Evolutionary conservation across 192 early-diverging fungal genomes (phyloP).

Genomic region (Haplosporangium gracile): DNA sequence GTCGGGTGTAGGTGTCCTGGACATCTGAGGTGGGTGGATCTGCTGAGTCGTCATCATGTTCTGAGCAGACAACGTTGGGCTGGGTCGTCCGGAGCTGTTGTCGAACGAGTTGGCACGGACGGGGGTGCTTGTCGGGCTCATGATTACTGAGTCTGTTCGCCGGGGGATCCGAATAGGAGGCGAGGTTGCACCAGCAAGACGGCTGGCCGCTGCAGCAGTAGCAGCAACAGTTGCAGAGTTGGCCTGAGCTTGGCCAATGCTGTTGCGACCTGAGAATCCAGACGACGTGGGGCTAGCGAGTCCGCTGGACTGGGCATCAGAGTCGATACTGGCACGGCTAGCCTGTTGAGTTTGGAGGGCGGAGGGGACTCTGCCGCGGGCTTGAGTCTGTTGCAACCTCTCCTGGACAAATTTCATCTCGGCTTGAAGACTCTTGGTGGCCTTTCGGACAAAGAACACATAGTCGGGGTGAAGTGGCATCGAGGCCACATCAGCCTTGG

Average conservation of each 20-base stretch:
- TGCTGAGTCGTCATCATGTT: conserved; percentile 35
- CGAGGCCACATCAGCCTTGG: conserved; percentile 53
- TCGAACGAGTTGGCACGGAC: conserved; percentile 45
- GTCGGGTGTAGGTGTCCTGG: conserved; percentile 54
- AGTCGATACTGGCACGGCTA: conserved; percentile 15
- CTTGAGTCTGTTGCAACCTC: conserved; percentile 19
- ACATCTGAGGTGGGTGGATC: conserved; percentile 32
- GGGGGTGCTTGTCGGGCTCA: conserved; percentile 32
- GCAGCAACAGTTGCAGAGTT: conserved; percentile 9
- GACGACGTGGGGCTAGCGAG: conserved; percentile 25
- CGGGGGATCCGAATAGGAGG: conserved; percentile 42
- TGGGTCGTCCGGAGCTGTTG: conserved; percentile 38
- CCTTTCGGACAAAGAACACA: conserved; percentile 46
- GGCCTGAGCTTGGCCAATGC: background rate
- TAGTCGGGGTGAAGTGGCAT: conserved; percentile 50
- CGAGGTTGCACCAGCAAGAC: conserved; percentile 11
- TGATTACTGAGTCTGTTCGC: conserved; percentile 47
- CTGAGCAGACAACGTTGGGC: conserved; percentile 44
- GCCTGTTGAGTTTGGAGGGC: conserved; percentile 23
- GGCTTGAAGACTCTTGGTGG: conserved; percentile 49
- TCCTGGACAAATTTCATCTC: conserved; percentile 52
- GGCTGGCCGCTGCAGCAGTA: conserved; percentile 7
- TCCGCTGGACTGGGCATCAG: background rate
- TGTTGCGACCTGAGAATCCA: conserved; percentile 12
- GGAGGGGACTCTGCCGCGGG: background rate